These are phyloP conservation scores for Schizochytrium sp. DNA, from an alignment of 108 stramenopile genomes.

Conservation along the genomic window DNA sequence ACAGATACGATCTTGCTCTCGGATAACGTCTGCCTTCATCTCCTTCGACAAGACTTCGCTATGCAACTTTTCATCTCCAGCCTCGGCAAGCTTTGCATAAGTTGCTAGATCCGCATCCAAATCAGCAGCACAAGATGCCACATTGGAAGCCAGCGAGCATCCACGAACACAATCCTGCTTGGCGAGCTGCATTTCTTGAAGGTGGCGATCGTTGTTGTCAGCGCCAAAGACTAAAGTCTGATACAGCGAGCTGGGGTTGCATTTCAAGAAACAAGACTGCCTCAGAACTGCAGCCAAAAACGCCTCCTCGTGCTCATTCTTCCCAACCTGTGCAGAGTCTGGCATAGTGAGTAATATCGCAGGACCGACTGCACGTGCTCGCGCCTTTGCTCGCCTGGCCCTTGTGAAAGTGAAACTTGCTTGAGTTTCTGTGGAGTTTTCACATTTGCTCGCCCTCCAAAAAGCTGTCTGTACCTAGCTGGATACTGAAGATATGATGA, in stretches of 20 bases:
- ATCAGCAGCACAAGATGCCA: not conserved
- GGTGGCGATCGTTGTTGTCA: not conserved
- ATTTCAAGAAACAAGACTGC: slow-evolving; percentile 31
- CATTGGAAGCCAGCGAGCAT: not conserved
- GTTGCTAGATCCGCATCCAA: not conserved
- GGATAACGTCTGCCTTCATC: not conserved
- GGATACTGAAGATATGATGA: no score
- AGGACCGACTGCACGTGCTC: no score
- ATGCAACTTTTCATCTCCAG: not conserved
- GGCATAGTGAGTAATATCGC: no score
- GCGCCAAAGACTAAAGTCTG: not conserved
- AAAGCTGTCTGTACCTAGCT: no score
- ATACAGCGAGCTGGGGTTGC: not conserved
- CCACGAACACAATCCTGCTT: not conserved
- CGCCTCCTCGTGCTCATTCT: not conserved
- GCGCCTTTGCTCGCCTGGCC: no score
- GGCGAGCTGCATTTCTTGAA: not conserved
- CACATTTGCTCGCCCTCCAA: no score
- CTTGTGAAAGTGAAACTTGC: no score
- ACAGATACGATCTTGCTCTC: not conserved
- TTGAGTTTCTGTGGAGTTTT: no score
- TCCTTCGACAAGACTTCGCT: not conserved
- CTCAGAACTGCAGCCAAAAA: not conserved
- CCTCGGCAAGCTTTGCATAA: no score
- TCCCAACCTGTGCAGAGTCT: no score